A percentile compares a stretch with the other conserved stretches of the same genome.
phyloP scores from a whole-genome alignment of 208 protist species.

The Crithidia bombi region DNA sequence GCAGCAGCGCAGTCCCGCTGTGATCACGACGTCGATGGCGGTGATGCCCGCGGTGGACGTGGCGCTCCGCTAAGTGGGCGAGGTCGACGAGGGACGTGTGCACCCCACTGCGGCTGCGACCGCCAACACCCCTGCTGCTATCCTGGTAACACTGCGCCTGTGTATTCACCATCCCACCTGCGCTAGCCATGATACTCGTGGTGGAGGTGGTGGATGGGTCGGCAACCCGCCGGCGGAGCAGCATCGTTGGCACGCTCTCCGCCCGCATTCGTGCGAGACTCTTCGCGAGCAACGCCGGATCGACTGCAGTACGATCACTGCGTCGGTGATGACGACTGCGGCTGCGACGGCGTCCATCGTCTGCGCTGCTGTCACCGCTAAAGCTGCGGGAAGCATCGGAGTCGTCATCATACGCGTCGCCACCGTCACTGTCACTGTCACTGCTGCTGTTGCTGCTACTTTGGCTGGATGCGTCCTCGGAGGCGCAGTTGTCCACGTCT shows the following conservation, averaged over 20 bases:
- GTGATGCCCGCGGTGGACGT: background rate
- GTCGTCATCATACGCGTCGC: background rate
- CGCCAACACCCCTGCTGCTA: background rate
- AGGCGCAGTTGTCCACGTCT: background rate
- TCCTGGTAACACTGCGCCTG: background rate
- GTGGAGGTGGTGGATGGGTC: background rate
- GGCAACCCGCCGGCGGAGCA: constrained; percentile 6
- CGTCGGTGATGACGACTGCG: background rate
- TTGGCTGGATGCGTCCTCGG: background rate
- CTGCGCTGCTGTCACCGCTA: background rate
- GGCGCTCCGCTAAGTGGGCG: background rate
- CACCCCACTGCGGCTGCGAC: background rate
- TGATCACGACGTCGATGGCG: background rate
- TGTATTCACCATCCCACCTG: background rate
- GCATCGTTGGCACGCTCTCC: constrained; percentile 23
- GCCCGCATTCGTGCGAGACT: constrained; percentile 20
- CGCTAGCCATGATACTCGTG: background rate
- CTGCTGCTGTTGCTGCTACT: background rate
- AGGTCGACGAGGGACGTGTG: constrained; percentile 15
- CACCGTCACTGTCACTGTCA: background rate
- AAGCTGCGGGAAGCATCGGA: background rate
- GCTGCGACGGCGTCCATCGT: background rate
- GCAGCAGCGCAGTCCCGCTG: background rate
- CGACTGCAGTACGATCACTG: background rate
- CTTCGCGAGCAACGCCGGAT: constrained; percentile 7